phyloP scores from a whole-genome alignment of 2,329 filamentous ascomycete genomes.

The Diaporthe citrichinensis region DNA sequence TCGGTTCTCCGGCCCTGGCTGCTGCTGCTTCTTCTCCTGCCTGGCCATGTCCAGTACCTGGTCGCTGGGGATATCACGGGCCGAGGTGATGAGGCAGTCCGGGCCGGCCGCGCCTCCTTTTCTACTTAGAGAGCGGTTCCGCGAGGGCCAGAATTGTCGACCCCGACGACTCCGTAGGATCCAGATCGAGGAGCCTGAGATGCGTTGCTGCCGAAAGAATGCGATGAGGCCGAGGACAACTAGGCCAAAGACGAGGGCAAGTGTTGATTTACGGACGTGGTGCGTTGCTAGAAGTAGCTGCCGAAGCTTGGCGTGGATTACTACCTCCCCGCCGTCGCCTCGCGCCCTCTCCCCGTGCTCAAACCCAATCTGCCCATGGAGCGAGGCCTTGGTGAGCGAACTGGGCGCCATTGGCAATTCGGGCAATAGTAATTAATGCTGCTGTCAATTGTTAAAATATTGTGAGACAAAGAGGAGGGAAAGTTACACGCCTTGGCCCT shows the following conservation, averaged over 20 bases:
- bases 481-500: not conserved
- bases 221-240: not conserved
- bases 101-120: slow-evolving; percentile 16
- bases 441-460: not conserved
- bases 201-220: not conserved
- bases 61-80: not conserved
- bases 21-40: not conserved
- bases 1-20: not conserved
- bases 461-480: not conserved
- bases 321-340: not conserved
- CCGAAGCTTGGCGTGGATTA: slow-evolving; percentile 23
- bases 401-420: slow-evolving; percentile 20
- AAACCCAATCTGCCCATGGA: slow-evolving; percentile 9
- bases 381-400: not conserved
- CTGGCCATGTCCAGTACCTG: slow-evolving; percentile 29
- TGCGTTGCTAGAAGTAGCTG: slow-evolving; percentile 23
- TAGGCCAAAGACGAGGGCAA: not conserved
- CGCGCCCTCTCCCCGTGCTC: not conserved
- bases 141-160: not conserved
- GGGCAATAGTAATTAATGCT: not conserved
- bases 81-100: not conserved
- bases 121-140: not conserved
- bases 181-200: not conserved
- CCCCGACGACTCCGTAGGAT: not conserved
- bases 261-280: not conserved